Evolutionary conservation across 495 filamentous ascomycete species (phyloP).

Genomic region (Articulospora tetracladia): DNA sequence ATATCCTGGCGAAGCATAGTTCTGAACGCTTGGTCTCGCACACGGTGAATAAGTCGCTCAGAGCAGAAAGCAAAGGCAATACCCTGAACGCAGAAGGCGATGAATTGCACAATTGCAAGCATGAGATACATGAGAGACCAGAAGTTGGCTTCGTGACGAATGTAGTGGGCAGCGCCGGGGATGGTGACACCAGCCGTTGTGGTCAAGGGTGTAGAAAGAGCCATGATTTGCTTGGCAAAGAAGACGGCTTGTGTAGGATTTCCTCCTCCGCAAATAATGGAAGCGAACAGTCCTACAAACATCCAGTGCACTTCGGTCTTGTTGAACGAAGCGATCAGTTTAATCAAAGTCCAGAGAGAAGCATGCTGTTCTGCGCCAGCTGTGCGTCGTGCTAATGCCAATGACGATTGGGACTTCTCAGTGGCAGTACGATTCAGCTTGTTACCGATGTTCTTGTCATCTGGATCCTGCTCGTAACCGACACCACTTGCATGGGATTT

Average conservation of each 20-base stretch:
- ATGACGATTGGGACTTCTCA: constrained; percentile 63
- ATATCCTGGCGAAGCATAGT: constrained; percentile 92
- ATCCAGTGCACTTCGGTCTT: constrained; percentile 66
- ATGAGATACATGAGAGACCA: constrained; percentile 95
- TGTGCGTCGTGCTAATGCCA: constrained; percentile 54
- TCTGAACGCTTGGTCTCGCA: constrained; percentile 75
- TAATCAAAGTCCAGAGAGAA: constrained; percentile 77
- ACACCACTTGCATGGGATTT: constrained; percentile 32
- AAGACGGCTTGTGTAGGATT: constrained; percentile 88
- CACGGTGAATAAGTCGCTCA: constrained; percentile 76
- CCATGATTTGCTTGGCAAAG: constrained; percentile 81
- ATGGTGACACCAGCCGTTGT: constrained; percentile 30
- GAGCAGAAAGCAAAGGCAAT: constrained; percentile 79
- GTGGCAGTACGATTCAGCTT: constrained; percentile 61
- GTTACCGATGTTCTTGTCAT: constrained; percentile 50
- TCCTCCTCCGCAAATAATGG: constrained; percentile 75
- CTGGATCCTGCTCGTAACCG: constrained; percentile 46
- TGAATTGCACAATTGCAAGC: constrained; percentile 74
- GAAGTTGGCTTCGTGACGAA: constrained; percentile 57
- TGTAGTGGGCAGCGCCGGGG: constrained; percentile 18
- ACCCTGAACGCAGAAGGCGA: constrained; percentile 66
- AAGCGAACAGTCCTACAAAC: constrained; percentile 71
- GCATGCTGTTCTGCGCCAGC: constrained; percentile 49
- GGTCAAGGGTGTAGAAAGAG: constrained; percentile 46
- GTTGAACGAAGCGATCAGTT: constrained; percentile 82